Conservation (phyloP, 23 red algal genomes). For the Pyropia yezoensis region DNA sequence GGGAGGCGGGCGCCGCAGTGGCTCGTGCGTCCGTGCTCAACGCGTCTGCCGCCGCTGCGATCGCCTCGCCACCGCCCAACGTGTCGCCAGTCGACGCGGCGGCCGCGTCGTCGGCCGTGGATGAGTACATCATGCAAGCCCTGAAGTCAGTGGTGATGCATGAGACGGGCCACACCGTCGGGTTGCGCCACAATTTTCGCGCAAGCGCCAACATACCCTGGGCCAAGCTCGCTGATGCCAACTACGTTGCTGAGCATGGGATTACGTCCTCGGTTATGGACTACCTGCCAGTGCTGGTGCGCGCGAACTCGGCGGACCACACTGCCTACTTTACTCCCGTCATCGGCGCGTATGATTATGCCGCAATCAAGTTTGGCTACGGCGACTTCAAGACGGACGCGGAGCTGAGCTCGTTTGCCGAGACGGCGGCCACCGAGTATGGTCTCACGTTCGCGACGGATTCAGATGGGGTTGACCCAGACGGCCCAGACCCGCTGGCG, state of each 20-base stretch:
- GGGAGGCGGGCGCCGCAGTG: not conserved
- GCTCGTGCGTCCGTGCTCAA: not conserved
- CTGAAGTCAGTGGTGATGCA: conserved; percentile 13
- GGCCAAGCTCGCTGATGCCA: conserved; percentile 8
- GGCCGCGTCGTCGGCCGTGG: not conserved
- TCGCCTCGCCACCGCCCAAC: too few species aligned
- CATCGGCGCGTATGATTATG: conserved; percentile 19
- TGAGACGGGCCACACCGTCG: conserved; percentile 17
- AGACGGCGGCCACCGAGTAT: not conserved
- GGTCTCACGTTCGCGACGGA: conserved; percentile 13
- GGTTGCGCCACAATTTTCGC: conserved; percentile 28
- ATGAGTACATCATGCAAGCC: not conserved
- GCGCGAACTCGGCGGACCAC: conserved; percentile 5
- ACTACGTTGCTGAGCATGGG: conserved; percentile 20
- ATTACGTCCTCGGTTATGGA: conserved; percentile 25
- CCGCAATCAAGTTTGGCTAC: conserved; percentile 26
- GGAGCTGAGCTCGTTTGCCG: not conserved
- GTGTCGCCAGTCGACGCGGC: not conserved
- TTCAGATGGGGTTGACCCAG: not conserved
- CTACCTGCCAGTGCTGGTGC: conserved; percentile 13
- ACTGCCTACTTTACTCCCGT: conserved; percentile 5
- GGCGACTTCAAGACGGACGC: not conserved
- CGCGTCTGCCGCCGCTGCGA: too few species aligned
- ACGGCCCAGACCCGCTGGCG: conserved; percentile 1
- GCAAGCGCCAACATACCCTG: conserved; percentile 19